Evolutionary conservation across 192 early-diverging fungal genomes (phyloP), one percentile per base, ranked within the genome.

Genomic region (Funneliformis mosseae): DNA sequence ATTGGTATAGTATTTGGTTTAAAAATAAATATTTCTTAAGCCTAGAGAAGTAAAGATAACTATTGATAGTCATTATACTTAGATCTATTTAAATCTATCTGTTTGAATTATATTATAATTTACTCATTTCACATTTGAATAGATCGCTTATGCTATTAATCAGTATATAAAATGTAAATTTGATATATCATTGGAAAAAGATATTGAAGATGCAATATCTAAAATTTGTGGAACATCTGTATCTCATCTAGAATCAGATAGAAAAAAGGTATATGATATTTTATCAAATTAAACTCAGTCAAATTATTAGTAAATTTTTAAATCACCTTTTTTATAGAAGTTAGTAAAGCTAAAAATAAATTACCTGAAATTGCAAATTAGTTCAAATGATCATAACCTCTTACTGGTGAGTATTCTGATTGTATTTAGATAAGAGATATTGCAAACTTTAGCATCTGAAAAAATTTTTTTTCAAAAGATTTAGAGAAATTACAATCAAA

Each of bases 201-300:
- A 67, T 23, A 67, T 67, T 67, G 33, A 67, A 67, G 14, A 27
- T 16, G 28, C 64, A 38, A 67, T 67, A 33, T 67, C 64, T 67
- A 33, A 14, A 67, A 67, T 67, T 14, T 67, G 12, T 12, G 6
- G 2, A 38, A 67, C 0, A 8, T 67, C 8, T 39, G 33, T 67
- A 38, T 25, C 46, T 48, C 8, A 12, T 14, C 64, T 33, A 33
- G 28, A 67, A 67, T 8, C 23, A 67, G 64, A 3, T 25, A 14
- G 28, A 16, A 67, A 6, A 14, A 67, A 67, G 12, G 23, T 33
- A 33, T 33, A 33, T 3, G 33, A 33, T 2, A 33, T 2, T 33
- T 33, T 33, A 33, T 33, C n/a, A n/a, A n/a, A n/a, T n/a, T n/a
- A n/a, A n/a, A n/a, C n/a, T n/a, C n/a, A n/a, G n/a, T n/a, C n/a